A percentile compares a stretch with the other conserved stretches of the same genome.
These are phyloP conservation scores for Decorospora gaudefroyi DNA, from an alignment of 2,329 filamentous ascomycete species.

Conservation along the genomic window DNA sequence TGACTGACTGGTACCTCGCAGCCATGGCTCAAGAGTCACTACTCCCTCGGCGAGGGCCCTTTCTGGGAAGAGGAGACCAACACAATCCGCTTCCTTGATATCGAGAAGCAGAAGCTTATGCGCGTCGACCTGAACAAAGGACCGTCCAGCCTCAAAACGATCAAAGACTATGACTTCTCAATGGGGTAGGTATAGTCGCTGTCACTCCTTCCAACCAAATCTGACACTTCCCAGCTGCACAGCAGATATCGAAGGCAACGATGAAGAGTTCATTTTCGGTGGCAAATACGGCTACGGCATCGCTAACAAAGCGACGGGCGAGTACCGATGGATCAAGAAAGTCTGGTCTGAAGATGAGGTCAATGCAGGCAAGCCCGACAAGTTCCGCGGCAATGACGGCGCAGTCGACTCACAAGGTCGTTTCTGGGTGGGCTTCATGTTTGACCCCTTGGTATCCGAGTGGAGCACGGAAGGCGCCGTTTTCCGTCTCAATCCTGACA, in stretches of 20 bases:
- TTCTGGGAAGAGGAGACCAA: constrained; percentile 70
- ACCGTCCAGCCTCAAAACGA: constrained; percentile 59
- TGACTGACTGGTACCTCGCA: too few species aligned
- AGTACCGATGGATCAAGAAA: constrained; percentile 61
- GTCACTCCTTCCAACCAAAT: too few species aligned
- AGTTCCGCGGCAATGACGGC: constrained; percentile 77
- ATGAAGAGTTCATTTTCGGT: constrained; percentile 73
- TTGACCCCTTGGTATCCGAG: constrained; percentile 69
- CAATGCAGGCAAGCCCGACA: constrained; percentile 51
- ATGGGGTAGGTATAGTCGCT: constrained; percentile 58
- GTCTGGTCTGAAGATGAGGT: constrained; percentile 59
- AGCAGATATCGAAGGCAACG: constrained; percentile 72
- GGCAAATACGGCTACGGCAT: constrained; percentile 83
- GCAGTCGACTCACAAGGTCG: constrained; percentile 77
- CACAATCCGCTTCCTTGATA: constrained; percentile 78
- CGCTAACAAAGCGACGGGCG: constrained; percentile 66
- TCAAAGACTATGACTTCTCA: constrained; percentile 61
- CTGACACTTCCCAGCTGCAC: constrained; percentile 55
- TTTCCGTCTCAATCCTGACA: constrained; percentile 69
- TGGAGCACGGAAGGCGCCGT: constrained; percentile 67
- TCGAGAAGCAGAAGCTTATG: constrained; percentile 76
- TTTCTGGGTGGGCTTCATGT: constrained; percentile 88
- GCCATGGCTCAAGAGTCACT: constrained; percentile 64
- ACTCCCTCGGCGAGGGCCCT: constrained; percentile 72
- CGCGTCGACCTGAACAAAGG: constrained; percentile 68